Conservation (phyloP, 164 flowering plant species). For the Magnolia officinalis region DNA sequence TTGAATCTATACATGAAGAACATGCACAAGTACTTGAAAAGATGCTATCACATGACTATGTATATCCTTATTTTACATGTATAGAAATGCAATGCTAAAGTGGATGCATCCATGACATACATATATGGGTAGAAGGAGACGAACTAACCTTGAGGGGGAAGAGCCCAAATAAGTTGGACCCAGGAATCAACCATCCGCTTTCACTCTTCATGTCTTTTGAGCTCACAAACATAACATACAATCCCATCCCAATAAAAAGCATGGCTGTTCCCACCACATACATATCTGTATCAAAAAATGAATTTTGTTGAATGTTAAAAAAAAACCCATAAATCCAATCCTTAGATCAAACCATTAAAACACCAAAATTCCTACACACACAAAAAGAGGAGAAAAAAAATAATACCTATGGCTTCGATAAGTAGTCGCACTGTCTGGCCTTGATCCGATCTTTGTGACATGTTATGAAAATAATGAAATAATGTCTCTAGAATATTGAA, state of each 20-base stretch:
- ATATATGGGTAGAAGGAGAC: background rate
- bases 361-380: too few relatives aligned
- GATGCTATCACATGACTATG: too few relatives aligned
- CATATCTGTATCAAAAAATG: conserved; percentile 48
- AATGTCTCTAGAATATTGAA: background rate
- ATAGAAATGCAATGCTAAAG: too few relatives aligned
- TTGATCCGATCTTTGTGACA: background rate
- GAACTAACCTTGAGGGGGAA: conserved; percentile 46
- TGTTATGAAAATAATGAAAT: background rate
- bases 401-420: conserved; percentile 56
- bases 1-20: too few relatives aligned
- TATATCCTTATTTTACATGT: too few relatives aligned
- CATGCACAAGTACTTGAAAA: too few relatives aligned
- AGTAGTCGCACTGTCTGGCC: background rate
- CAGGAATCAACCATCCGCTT: conserved; percentile 23
- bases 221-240: conserved; percentile 61
- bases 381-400: background rate
- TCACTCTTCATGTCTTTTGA: conserved; percentile 26
- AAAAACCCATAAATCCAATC: background rate
- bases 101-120: too few relatives aligned
- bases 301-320: background rate
- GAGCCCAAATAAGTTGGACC: conserved; percentile 54
- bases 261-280: conserved; percentile 73
- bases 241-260: conserved; percentile 62
- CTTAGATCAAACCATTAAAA: background rate